Conservation (phyloP, 768 basidiomycete species). For the Termitomyces sp. region DNA sequence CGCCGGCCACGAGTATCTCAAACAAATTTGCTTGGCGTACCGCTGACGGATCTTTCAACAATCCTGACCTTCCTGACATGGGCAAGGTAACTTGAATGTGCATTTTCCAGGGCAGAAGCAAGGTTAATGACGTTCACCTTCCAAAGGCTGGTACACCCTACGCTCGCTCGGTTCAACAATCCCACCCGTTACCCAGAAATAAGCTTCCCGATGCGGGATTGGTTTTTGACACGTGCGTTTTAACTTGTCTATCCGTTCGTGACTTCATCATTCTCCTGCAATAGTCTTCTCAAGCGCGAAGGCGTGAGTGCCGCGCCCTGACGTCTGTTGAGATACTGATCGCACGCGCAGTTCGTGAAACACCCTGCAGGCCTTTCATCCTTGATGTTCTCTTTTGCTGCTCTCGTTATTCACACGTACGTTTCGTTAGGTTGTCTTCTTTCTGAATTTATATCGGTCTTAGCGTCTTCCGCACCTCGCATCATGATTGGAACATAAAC, state of each 20-base stretch:
- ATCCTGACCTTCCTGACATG: constrained; percentile 59
- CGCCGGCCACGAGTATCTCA: constrained; percentile 64
- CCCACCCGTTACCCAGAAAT: constrained; percentile 54
- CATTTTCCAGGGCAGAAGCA: not conserved
- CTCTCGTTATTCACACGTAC: constrained; percentile 75
- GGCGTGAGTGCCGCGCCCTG: constrained; percentile 33
- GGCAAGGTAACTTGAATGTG: constrained; percentile 44
- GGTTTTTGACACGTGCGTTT: constrained; percentile 65
- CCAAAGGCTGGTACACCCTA: constrained; percentile 64
- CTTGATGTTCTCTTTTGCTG: constrained; percentile 78
- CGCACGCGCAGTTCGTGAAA: constrained; percentile 45
- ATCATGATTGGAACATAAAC: constrained; percentile 61
- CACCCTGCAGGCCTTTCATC: constrained; percentile 79
- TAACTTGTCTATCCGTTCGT: not conserved
- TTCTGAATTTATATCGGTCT: not conserved
- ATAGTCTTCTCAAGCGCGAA: constrained; percentile 57
- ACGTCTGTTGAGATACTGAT: not conserved
- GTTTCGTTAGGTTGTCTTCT: constrained; percentile 6
- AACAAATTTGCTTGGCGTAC: constrained; percentile 58
- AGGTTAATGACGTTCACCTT: not conserved
- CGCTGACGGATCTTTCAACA: constrained; percentile 78
- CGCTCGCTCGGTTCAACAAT: constrained; percentile 76
- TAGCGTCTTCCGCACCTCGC: constrained; percentile 82
- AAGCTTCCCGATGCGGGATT: constrained; percentile 76
- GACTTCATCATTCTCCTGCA: not conserved